Percentiles rank a stretch among this genome's conserved stretches.
Conservation (phyloP, 495 filamentous ascomycete species). For the Neurospora sp. region DNA sequence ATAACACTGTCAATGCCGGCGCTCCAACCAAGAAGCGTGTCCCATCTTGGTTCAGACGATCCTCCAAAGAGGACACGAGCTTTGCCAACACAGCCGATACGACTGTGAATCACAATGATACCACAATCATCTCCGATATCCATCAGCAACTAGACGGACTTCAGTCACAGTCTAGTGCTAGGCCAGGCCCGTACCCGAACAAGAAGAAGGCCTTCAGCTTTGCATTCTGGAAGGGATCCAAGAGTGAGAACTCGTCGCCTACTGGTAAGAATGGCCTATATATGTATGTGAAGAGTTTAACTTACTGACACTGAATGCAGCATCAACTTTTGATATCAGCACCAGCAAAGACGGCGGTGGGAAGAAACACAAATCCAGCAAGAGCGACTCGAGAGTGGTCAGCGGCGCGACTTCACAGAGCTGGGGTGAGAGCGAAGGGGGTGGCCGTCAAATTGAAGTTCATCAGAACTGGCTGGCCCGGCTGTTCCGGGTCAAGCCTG, state of each 20-base stretch:
- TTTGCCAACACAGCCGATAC: slow-evolving; percentile 9
- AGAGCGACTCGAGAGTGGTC: not conserved
- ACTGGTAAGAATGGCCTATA: slow-evolving; percentile 20
- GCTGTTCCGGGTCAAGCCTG: slow-evolving; percentile 82
- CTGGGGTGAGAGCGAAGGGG: slow-evolving; percentile 15
- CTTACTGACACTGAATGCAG: slow-evolving; percentile 5
- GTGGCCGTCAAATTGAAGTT: slow-evolving; percentile 40
- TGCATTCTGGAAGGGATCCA: slow-evolving; percentile 35
- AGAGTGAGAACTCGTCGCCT: slow-evolving; percentile 27
- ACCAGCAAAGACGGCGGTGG: slow-evolving; percentile 5
- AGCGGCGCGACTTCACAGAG: slow-evolving; percentile 1
- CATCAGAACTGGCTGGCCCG: slow-evolving; percentile 77
- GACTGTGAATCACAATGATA: not conserved
- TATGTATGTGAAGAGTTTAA: not conserved
- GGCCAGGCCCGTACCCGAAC: not conserved
- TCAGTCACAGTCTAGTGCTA: not conserved
- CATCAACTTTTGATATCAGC: not conserved
- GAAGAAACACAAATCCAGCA: slow-evolving; percentile 1
- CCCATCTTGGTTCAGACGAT: slow-evolving; percentile 56
- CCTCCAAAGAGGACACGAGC: slow-evolving; percentile 30
- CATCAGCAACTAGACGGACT: not conserved
- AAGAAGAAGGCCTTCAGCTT: slow-evolving; percentile 41
- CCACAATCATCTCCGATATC: not conserved
- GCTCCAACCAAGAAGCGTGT: slow-evolving; percentile 41
- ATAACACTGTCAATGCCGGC: not conserved